A percentile compares a stretch with the other conserved stretches of the same genome.
Conservation (phyloP, 108 stramenopile species). For the Parietichytrium sp. region DNA sequence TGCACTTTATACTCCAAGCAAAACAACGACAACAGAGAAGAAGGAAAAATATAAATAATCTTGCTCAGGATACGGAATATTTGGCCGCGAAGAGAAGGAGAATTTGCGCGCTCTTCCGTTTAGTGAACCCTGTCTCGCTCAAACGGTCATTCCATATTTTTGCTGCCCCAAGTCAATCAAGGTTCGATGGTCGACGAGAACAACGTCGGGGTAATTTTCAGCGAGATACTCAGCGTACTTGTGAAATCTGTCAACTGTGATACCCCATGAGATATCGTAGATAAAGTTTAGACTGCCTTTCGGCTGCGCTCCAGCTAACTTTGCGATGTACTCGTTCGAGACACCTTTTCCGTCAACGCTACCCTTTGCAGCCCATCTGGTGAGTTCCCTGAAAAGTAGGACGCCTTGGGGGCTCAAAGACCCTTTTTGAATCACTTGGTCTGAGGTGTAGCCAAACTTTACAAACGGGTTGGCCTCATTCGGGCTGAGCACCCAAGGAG, state of each 20-base stretch:
- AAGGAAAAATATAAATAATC: too few species aligned
- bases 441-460: slow-evolving; percentile 20
- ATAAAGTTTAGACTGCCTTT: slow-evolving; percentile 28
- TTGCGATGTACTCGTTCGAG: background rate
- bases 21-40: too few species aligned
- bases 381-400: slow-evolving; percentile 16
- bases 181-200: slow-evolving; percentile 28
- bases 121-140: too few species aligned
- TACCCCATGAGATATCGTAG: slow-evolving; percentile 30
- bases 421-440: background rate
- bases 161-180: slow-evolving; percentile 1
- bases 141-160: too few species aligned
- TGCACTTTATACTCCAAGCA: too few species aligned
- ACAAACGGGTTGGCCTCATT: slow-evolving; percentile 28
- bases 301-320: background rate
- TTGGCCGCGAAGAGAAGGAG: too few species aligned
- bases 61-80: too few species aligned
- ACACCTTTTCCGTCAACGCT: background rate
- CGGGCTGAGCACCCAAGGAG: slow-evolving; percentile 29
- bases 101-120: too few species aligned
- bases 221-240: background rate
- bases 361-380: background rate
- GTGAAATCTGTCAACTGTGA: background rate
- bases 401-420: background rate
- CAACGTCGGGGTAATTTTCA: background rate